Evolutionary conservation across 2,329 filamentous ascomycete genomes (phyloP), one percentile per base, ranked within the genome.

Genomic region (Metarhizium humberi): DNA sequence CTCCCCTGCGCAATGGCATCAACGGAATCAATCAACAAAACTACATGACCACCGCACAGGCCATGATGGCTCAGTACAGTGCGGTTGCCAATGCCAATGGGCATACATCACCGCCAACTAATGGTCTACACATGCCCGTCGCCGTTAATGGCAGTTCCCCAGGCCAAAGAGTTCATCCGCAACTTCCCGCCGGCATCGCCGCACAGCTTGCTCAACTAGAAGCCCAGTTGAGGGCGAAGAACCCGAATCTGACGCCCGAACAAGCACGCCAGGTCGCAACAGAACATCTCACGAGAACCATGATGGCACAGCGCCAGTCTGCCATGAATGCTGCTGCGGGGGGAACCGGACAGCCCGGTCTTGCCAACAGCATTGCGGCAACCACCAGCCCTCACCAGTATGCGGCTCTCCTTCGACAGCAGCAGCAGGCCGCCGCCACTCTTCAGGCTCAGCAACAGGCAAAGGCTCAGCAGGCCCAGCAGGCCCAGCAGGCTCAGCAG

Each of bases 331-430:
- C 78, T 32, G 79, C 79, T 2, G 77, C 78, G 2, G 79, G 79
- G 10, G 75, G 69, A 14, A 70, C 72, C 4, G 72, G 72, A 7
- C 75, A 79, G 58, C 68, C 76, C 14, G 73, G 74, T 2, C 73
- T 79, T 53, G 71, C 76, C 16, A 79, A 76, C 52, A 74, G 76
- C 18, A 73, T 79, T 51, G 68, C 73, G 1, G 71, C 73, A 18
- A 77, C 76, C 0, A 72, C 74, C 1, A 80, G 77, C 55, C 80
- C 80, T 32, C 79, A 83, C 45, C 80, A 84, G 58, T 83, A 84
- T 62, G 80, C 80, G 1, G 79, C 81, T 55, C 69, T 83, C 38
- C 73, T 84, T 8, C 70, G 80, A 48, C 78, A 80, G 43, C 80
- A 83, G 60, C 80, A 82, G 58, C 78, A 81, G 58, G 72, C 74